Base-by-base conservation (phyloP, 306 rosid species). In the Mimosa bimucronata region DNA sequence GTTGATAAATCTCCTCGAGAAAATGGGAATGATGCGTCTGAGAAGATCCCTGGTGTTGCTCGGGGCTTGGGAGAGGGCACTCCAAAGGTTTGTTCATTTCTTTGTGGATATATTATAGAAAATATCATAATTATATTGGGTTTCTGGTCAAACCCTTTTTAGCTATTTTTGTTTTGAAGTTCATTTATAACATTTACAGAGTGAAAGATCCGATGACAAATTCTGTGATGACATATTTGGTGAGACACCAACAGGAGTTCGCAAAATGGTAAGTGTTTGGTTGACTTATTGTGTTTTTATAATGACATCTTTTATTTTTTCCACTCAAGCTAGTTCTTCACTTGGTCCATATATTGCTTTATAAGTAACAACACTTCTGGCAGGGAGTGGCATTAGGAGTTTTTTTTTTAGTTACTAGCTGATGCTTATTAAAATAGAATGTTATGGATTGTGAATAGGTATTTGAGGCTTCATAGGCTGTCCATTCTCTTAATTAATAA, bases 211-310 rank as follows among this genome's bases (percentile, higher is more conserved):
- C 23, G 92, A 79, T 79, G 97, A 81, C 55, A 79, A 83, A 78
- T 90, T 86, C 71, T 89, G 98, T 69, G 99, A 96, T 81, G 99
- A 96, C 83, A 96, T 96, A 81, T 96, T 96, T 88, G 98, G 99
- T n/a, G 99, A 93, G 89, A 96, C 98, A 23, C 99, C 98, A 57
- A 89, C 98, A 29, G 94, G 98, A 77, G 88, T 93, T 83, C 91
- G 89, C 74, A 96, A 89, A 88, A 69, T 58, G 69, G 99, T 96
- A 81, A 82, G 94, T 75, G 70, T 71, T 74, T 78, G 58, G 42
- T 46, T 66, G 42, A 76, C 58, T 26, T 31, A 60, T 25, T 75
- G 31, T 66, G 52, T 80, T 66, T 45, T 37, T 10, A 15, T 34
- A 29, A 11, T 29, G 14, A 3, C 29, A 40, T 13, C 53, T 16